Evolutionary conservation across 2,329 filamentous ascomycete genomes (phyloP).

Genomic region (Fusarium cicatricum): DNA sequence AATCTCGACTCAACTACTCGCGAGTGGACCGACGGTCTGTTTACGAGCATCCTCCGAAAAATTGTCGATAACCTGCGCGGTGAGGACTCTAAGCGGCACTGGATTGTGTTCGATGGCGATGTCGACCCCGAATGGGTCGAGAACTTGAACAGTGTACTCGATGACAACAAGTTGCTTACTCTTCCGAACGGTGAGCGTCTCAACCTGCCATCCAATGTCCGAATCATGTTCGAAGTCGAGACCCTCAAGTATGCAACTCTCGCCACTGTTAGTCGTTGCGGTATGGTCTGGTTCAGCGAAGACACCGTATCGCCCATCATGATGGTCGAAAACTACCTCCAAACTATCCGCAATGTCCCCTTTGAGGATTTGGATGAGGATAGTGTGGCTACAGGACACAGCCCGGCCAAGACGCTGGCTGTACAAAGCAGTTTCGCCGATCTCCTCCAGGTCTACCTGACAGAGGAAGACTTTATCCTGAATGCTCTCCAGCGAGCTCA

Average conservation of each 20-base stretch:
- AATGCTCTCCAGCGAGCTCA: conserved; percentile 79
- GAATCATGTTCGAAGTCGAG: conserved; percentile 99
- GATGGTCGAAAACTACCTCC: conserved; percentile 92
- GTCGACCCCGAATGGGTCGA: conserved; percentile 99
- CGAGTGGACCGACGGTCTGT: conserved; percentile 98
- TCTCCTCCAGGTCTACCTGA: conserved; percentile 78
- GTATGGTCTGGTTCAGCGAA: conserved; percentile 99
- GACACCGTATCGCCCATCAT: conserved; percentile 93
- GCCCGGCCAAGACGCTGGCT: conserved; percentile 78
- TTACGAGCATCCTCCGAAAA: conserved; percentile 96
- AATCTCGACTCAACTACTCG: conserved; percentile 95
- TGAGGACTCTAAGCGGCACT: conserved; percentile 95
- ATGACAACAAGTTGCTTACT: conserved; percentile 98
- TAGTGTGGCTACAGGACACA: conserved; percentile 76
- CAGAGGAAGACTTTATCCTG: conserved; percentile 80
- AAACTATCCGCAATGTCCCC: conserved; percentile 79
- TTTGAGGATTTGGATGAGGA: conserved; percentile 98
- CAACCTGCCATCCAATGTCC: conserved; percentile 91
- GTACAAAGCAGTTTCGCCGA: conserved; percentile 83
- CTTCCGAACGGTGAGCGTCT: conserved; percentile 98
- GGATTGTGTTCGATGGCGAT: conserved; percentile 99
- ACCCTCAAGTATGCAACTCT: conserved; percentile 96
- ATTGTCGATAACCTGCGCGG: conserved; percentile 99
- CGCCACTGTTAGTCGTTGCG: conserved; percentile 98
- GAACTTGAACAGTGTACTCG: conserved; percentile 98